Conservation (phyloP, 2,329 filamentous ascomycete genomes). For the Venturia oleaginea region DNA sequence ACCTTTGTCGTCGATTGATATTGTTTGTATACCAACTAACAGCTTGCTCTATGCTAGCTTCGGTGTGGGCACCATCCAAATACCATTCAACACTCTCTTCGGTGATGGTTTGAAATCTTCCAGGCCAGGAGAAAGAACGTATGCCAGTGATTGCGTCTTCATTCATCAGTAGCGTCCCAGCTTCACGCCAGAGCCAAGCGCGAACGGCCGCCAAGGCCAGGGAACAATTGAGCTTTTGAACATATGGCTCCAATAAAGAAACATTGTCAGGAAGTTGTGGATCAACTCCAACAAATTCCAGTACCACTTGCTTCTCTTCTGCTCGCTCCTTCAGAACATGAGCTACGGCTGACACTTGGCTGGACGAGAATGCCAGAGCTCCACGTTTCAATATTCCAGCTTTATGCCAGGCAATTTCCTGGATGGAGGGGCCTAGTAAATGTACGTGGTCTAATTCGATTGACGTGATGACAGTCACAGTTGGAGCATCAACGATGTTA, state of each 20-base stretch:
- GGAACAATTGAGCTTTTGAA: constrained; percentile 52
- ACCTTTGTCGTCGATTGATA: background rate
- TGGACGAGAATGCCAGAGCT: constrained; percentile 53
- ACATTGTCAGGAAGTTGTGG: constrained; percentile 14
- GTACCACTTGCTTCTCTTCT: constrained; percentile 36
- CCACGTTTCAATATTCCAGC: constrained; percentile 71
- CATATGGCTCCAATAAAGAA: constrained; percentile 14
- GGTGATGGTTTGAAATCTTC: constrained; percentile 52
- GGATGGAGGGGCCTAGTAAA: constrained; percentile 69
- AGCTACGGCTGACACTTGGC: constrained; percentile 46
- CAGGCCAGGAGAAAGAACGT: constrained; percentile 44
- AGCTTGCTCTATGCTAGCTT: constrained; percentile 69
- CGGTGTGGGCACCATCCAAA: constrained; percentile 80
- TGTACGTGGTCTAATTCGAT: constrained; percentile 77
- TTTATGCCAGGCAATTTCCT: constrained; percentile 87
- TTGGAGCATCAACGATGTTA: constrained; percentile 67
- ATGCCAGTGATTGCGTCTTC: constrained; percentile 15
- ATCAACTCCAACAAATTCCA: constrained; percentile 31
- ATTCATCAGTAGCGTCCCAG: background rate
- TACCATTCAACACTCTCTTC: constrained; percentile 57
- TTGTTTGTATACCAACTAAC: constrained; percentile 61
- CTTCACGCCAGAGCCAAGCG: constrained; percentile 40
- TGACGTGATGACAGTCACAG: constrained; percentile 65
- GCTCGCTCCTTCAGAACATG: constrained; percentile 47
- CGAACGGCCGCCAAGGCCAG: constrained; percentile 51